Base-by-base conservation (phyloP, 768 basidiomycete genomes). In the Rubroboletus satanas region DNA sequence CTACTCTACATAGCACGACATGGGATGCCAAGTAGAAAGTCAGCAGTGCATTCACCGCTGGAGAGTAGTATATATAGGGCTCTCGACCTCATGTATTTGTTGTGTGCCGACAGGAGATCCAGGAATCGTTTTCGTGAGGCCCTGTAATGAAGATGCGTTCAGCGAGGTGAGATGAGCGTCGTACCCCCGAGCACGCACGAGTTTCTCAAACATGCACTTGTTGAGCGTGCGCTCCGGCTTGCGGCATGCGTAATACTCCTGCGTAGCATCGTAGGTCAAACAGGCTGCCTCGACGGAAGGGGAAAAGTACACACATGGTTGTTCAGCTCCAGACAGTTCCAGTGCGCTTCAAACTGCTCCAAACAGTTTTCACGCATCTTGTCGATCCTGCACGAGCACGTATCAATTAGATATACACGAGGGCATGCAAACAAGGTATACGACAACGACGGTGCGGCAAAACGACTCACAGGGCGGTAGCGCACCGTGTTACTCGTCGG, bases 341-440 rank as follows among this genome's bases (percentile, higher is more conserved):
- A 98, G 69, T 99, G 97, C 28, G 82, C 79, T 59, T 97, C 85
- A 62, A 92, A 98, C 67, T 93, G 85, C 58, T 82, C 74, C 60
- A 88, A 67, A 72, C 97, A 99, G 72, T 90, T 88, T 74, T 94
- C 90, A 49, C 93, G 80, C 83, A 99, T 88, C 79, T 96, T 98
- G 52, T 74, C 84, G 49, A 99, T 91, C 60, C 97, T 99, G 55
- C 18, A 7, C 3, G 23, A 26, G 26, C 7, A 47, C 7, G 31
- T 4, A 41, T 46, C 15, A 37, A 38, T 42, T n/a, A 35, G 17
- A 32, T 15, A 42, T 1, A 15, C 28, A 10, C 28, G 29, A 41
- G 45, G 15, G 2, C 29, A n/a, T 37, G 14, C 29, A 50, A 32
- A 11, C 7, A 21, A 7, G 23, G 7, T 28, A 31, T 15, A 12